These are phyloP conservation scores for Neonothopanus nambi DNA, from an alignment of 1,284 basidiomycete genomes.

Conservation along the genomic window DNA sequence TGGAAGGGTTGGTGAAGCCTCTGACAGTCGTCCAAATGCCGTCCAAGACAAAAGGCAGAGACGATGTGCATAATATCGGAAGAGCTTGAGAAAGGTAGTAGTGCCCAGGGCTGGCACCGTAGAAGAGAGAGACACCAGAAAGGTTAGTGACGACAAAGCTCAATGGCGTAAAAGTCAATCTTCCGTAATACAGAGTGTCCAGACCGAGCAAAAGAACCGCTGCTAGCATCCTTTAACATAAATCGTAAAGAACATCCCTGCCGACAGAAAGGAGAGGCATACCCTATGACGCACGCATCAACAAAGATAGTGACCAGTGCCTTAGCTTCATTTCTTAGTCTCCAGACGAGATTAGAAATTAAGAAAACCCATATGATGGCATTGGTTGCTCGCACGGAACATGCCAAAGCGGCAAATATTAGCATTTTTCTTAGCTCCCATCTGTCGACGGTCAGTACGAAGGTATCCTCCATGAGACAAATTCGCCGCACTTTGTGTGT, in stretches of 20 bases:
- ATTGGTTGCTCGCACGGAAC: slow-evolving; percentile 85
- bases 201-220: slow-evolving; percentile 43
- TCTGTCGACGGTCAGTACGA: background rate
- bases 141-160: slow-evolving; percentile 85
- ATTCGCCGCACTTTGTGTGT: background rate
- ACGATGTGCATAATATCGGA: slow-evolving; percentile 77
- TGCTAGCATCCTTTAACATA: slow-evolving; percentile 35
- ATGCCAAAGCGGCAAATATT: slow-evolving; percentile 71
- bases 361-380: slow-evolving; percentile 83
- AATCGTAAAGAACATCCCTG: slow-evolving; percentile 1
- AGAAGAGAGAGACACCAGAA: slow-evolving; percentile 87
- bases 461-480: background rate
- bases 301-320: slow-evolving; percentile 35
- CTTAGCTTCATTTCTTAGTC: slow-evolving; percentile 34
- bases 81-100: slow-evolving; percentile 89
- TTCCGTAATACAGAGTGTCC: slow-evolving; percentile 74
- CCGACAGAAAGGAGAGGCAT: slow-evolving; percentile 11
- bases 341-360: slow-evolving; percentile 53
- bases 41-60: slow-evolving; percentile 71
- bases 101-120: slow-evolving; percentile 85
- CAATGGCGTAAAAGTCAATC: slow-evolving; percentile 72
- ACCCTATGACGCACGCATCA: slow-evolving; percentile 47
- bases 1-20: slow-evolving; percentile 29
- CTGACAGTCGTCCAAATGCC: slow-evolving; percentile 49
- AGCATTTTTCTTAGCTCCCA: slow-evolving; percentile 25